Evolutionary conservation across 2,329 filamentous ascomycete species (phyloP), one percentile per base, ranked within the genome.

Genomic region (Thermomyces lanuginosus): DNA sequence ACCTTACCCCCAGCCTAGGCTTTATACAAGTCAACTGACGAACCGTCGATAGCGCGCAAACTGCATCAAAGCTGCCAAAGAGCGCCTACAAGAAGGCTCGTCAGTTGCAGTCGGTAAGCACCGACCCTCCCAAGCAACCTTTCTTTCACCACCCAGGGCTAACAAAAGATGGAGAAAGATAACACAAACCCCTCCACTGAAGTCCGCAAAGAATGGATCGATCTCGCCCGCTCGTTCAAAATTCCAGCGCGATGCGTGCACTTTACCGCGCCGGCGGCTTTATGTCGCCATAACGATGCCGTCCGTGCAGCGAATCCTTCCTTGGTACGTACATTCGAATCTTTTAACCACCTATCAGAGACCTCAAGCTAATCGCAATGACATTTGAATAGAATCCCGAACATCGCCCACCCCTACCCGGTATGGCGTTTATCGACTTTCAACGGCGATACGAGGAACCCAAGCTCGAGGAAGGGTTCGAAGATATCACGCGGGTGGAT

Each of bases 121-220:
- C 5, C 16, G 9, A n/a, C 19, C 6, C 8, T 12, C 4, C 12
- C 6, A 14, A 16, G 3, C 6, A 27, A 19, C 14, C 11, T 4
- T 6, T 13, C 8, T 7, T 8, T 9, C 7, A 23, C 21, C 11
- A 8, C 6, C 6, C 21, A 23, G 6, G 6, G 13, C 7, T 23
- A 23, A 12, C 16, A 18, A 9, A 22, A 21, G 15, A 13, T 10
- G 21, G 7, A 14, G n/a, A 29, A 30, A 89, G 89, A 98, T 53
- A 95, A 92, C 50, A 95, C 89, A n/a, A 98, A 98, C 48, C 71
- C 84, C 16, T 78, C 92, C 53, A 49, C 63, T 7, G 76, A 80
- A 27, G 81, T 76, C 13, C 68, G 89, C 37, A 64, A 66, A n/a
- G 57, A 78, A 33, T 95, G 86, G 86, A 55, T 81, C 16, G 59